Base-by-base conservation (phyloP, 2,329 filamentous ascomycete genomes). In the Ceratocystis ficicola region DNA sequence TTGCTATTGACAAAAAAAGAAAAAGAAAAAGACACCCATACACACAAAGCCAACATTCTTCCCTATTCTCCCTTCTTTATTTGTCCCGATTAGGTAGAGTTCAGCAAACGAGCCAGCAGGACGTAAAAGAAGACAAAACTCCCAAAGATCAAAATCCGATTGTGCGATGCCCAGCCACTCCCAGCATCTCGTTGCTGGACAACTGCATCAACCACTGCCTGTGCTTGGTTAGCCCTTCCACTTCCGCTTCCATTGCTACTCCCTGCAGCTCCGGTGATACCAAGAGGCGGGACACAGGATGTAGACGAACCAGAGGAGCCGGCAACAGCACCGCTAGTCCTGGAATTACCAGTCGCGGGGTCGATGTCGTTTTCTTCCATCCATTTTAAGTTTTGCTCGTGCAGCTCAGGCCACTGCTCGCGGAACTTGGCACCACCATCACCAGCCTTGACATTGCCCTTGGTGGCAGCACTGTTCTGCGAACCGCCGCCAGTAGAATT, bases 371-470 rank as follows among this genome's bases (percentile, higher is more conserved):
- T 85, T 72, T 90, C 85, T 73, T 85, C 85, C 81, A 99, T 95
- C 90, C 90, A 96, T 72, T 85, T 85, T 86, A 87, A 89, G 73
- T 99, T 99, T 78, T 94, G 89, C 69, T 83, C 79, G 73, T 99
- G 91, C 25, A 95, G 73, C 60, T 96, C 93, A 17, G 90, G 85
- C 90, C 92, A 99, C 76, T 97, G 90, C 10, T 83, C 79, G 66
- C 86, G 83, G 75, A 99, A 99, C 77, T 95, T 95, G 71, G 87
- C 84, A 2, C 94, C 94, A 12, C 92, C 92, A 73, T 99, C 94
- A 25, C 94, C 94, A 2, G 88, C 88, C 76, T 92, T 95, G 72
- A 96, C 86, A 69, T 95, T 90, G 8, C 89, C 90, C 73, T 86
- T 90, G 66, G 78, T 77, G 0, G 78, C 77, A 25, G 77, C 74